These are phyloP conservation scores for Bidens hawaiensis DNA, from an alignment of 140 eudicot genomes.

Conservation along the genomic window DNA sequence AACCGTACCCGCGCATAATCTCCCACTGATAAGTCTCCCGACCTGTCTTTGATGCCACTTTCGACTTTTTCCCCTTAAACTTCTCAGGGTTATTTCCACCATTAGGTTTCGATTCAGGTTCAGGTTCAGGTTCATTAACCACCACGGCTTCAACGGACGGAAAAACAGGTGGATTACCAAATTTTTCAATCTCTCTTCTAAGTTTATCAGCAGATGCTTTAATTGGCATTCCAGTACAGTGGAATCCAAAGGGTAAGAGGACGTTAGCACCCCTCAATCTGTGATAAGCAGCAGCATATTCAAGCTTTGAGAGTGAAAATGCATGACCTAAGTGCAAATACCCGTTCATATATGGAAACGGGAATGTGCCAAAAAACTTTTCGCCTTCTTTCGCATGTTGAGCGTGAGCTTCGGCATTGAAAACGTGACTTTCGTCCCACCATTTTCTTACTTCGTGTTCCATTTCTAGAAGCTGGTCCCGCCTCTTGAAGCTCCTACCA, in stretches of 20 bases:
- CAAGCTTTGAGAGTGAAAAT: too few relatives aligned
- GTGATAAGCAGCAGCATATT: too few relatives aligned
- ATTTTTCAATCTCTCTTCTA: too few relatives aligned
- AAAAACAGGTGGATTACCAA: too few relatives aligned
- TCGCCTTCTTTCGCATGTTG: conserved; percentile 53
- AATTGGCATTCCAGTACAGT: conserved; percentile 92
- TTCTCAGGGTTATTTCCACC: conserved; percentile 42
- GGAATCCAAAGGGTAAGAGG: conserved; percentile 85
- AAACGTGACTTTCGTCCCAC: conserved; percentile 70
- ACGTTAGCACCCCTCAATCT: too few relatives aligned
- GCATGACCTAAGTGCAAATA: too few relatives aligned
- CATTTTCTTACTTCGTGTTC: conserved; percentile 31
- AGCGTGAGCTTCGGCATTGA: conserved; percentile 53
- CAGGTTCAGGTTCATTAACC: conserved; percentile 30
- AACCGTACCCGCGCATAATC: conserved; percentile 81
- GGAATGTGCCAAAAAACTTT: conserved; percentile 82
- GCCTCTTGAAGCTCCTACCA: conserved; percentile 22
- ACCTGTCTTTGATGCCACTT: conserved; percentile 64
- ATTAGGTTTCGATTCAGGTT: conserved; percentile 17
- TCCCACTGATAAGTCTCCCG: conserved; percentile 78
- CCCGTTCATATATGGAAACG: conserved; percentile 94
- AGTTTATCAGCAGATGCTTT: too few relatives aligned
- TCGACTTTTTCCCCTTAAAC: too few relatives aligned
- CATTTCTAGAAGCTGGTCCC: conserved; percentile 28
- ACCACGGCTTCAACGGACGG: conserved; percentile 42